phyloP scores from a whole-genome alignment of 2,329 filamentous ascomycete genomes.

The Truncatella angustata region DNA sequence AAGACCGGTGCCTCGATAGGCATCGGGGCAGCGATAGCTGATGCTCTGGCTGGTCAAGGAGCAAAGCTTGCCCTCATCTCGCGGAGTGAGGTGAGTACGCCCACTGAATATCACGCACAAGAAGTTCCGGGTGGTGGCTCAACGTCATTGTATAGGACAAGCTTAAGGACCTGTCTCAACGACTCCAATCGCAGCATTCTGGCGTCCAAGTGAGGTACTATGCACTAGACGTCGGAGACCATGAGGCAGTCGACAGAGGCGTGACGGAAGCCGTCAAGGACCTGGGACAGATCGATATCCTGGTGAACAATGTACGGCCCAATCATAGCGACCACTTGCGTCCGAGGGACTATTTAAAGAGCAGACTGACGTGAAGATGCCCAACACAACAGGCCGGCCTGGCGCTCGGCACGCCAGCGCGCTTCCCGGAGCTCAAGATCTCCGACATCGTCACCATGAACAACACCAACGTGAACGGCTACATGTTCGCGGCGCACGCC shows the following conservation, averaged over 20 bases:
- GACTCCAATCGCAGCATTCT: conserved; percentile 14
- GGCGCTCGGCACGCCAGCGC: conserved; percentile 41
- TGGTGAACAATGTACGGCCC: conserved; percentile 40
- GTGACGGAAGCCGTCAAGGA: conserved; percentile 29
- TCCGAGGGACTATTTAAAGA: no score
- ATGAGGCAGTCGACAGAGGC: conserved; percentile 29
- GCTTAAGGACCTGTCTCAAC: conserved; percentile 18
- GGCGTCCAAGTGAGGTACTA: conserved; percentile 10
- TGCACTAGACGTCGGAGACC: conserved; percentile 28
- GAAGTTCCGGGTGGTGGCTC: background rate
- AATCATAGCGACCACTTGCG: background rate
- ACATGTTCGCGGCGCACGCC: conserved; percentile 43
- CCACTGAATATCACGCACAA: background rate
- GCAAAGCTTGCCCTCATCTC: conserved; percentile 42
- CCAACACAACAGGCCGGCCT: conserved; percentile 35
- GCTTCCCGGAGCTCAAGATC: conserved; percentile 40
- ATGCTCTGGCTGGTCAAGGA: conserved; percentile 33
- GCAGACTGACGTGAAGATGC: no score
- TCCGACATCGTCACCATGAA: conserved; percentile 42
- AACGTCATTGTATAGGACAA: conserved; percentile 11
- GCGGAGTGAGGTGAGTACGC: conserved; percentile 26
- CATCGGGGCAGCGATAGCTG: conserved; percentile 43
- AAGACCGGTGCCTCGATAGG: conserved; percentile 28
- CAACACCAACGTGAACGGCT: conserved; percentile 45
- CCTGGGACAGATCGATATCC: conserved; percentile 37